Conservation (phyloP, 2,329 filamentous ascomycete species). For the Blastomyces gilchristii region DNA sequence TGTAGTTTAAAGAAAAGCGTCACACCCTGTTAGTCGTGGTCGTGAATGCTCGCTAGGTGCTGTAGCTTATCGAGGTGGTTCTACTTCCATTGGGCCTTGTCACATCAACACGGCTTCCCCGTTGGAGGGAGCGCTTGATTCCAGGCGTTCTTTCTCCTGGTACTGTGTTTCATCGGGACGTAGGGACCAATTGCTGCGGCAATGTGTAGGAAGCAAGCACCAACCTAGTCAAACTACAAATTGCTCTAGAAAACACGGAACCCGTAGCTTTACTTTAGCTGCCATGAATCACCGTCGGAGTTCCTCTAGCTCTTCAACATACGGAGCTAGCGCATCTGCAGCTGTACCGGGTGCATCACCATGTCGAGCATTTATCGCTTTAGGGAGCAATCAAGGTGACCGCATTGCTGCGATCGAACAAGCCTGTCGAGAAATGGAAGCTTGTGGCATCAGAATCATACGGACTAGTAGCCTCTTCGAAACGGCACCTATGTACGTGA, state of each 20-base stretch:
- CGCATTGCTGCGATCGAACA: slow-evolving; percentile 74
- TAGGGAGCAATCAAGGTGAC: slow-evolving; percentile 89
- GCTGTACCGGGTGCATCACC: not conserved
- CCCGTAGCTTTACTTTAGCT: not conserved
- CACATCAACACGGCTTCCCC: not conserved
- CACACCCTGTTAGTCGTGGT: no score
- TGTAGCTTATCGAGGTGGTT: not conserved
- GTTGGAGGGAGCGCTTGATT: not conserved
- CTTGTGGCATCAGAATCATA: slow-evolving; percentile 59
- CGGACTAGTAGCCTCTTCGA: slow-evolving; percentile 86
- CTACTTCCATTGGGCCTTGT: not conserved
- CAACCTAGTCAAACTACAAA: not conserved
- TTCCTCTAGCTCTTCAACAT: slow-evolving; percentile 23
- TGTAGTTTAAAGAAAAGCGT: not conserved
- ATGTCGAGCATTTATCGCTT: slow-evolving; percentile 60
- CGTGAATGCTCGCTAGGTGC: not conserved
- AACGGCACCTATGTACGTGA: slow-evolving; percentile 92
- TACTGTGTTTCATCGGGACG: not conserved
- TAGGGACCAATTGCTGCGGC: not conserved
- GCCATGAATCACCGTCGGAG: slow-evolving; percentile 4
- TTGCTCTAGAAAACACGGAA: not conserved
- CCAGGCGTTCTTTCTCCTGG: not conserved
- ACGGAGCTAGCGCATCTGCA: not conserved
- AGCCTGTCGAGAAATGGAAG: slow-evolving; percentile 69
- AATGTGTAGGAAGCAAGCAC: not conserved